Conservation (phyloP, 768 basidiomycete genomes). For the Phaeolepiota aurea region DNA sequence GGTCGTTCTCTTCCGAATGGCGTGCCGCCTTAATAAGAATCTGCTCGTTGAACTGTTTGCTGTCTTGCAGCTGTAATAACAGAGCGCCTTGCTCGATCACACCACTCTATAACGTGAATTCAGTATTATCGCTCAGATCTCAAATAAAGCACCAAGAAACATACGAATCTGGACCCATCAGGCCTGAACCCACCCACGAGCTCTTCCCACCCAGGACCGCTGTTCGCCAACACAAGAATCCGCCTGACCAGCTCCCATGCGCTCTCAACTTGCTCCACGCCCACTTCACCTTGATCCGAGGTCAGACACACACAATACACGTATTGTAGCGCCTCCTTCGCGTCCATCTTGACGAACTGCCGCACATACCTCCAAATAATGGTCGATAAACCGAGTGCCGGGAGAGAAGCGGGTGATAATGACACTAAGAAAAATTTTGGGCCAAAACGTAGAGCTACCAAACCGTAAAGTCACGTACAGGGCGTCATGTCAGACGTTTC, state of each 20-base stretch:
- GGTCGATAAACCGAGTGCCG: constrained; percentile 74
- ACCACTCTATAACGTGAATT: constrained; percentile 48
- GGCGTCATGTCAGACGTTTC: constrained; percentile 83
- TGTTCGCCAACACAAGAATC: constrained; percentile 72
- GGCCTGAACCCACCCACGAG: constrained; percentile 88
- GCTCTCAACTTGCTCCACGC: constrained; percentile 77
- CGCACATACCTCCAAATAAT: constrained; percentile 90
- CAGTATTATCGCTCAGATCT: constrained; percentile 1
- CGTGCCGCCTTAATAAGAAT: constrained; percentile 81
- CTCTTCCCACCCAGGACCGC: constrained; percentile 82
- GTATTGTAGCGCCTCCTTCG: constrained; percentile 91
- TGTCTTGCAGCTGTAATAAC: constrained; percentile 64
- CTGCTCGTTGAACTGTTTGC: constrained; percentile 64
- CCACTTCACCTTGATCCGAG: constrained; percentile 63
- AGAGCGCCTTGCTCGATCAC: constrained; percentile 78
- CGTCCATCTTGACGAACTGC: constrained; percentile 88
- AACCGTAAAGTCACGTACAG: constrained; percentile 38
- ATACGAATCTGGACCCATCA: constrained; percentile 84
- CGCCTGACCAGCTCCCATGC: constrained; percentile 77
- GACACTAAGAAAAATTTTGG: constrained; percentile 38
- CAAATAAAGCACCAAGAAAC: constrained; percentile 18
- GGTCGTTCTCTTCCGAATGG: constrained; percentile 76
- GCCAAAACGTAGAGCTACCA: background rate
- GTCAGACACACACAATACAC: constrained; percentile 80
- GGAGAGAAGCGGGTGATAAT: constrained; percentile 55